phyloP scores from a whole-genome alignment of 345 rosid genomes.

The Salix exigua region DNA sequence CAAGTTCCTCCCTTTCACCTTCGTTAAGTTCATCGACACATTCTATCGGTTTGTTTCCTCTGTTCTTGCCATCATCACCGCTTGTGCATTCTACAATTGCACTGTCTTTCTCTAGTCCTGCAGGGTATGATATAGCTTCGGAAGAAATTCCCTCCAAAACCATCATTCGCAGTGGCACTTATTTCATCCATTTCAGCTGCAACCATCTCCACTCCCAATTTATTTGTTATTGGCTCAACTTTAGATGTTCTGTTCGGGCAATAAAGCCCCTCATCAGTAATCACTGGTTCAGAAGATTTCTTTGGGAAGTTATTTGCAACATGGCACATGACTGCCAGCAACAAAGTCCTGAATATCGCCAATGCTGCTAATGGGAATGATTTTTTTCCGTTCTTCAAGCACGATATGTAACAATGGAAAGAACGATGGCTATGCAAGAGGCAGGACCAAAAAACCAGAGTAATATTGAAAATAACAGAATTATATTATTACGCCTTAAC shows the following conservation, averaged over 20 bases:
- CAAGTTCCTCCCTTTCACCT: slow-evolving; percentile 87
- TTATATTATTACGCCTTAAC: not conserved
- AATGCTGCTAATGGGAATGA: slow-evolving; percentile 40
- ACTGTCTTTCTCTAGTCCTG: slow-evolving; percentile 23
- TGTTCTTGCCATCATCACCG: slow-evolving; percentile 28
- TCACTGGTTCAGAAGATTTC: slow-evolving; percentile 42
- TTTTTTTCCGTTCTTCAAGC: slow-evolving; percentile 50
- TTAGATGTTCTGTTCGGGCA: slow-evolving; percentile 31
- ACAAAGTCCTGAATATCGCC: slow-evolving; percentile 64
- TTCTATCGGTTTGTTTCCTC: slow-evolving; percentile 36
- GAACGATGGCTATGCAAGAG: not conserved
- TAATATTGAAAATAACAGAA: slow-evolving; percentile 8
- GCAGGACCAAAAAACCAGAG: not conserved
- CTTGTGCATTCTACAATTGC: slow-evolving; percentile 19
- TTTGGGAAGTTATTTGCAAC: slow-evolving; percentile 56
- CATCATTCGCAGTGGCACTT: slow-evolving; percentile 34
- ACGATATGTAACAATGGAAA: slow-evolving; percentile 11
- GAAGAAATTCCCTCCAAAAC: slow-evolving; percentile 31
- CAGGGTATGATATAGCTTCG: slow-evolving; percentile 14
- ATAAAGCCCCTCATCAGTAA: slow-evolving; percentile 38
- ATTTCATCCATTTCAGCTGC: slow-evolving; percentile 31
- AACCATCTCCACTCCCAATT: slow-evolving; percentile 35
- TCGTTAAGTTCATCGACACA: slow-evolving; percentile 48
- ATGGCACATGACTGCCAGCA: slow-evolving; percentile 76
- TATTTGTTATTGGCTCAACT: slow-evolving; percentile 32